These are phyloP conservation scores for Rhizopogon sp. DNA, from an alignment of 768 basidiomycete genomes.

Conservation along the genomic window DNA sequence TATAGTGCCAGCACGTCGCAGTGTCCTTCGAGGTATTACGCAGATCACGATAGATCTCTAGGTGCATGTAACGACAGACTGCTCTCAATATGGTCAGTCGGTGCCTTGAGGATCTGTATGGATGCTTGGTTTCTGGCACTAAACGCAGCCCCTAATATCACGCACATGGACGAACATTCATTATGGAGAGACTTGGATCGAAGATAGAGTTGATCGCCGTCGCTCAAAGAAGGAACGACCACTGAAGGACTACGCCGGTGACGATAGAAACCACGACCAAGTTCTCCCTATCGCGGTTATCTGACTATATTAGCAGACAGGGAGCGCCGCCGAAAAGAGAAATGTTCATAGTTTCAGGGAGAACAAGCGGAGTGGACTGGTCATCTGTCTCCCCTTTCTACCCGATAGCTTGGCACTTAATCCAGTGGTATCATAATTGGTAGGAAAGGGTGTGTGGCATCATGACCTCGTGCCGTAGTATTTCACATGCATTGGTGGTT, in stretches of 20 bases:
- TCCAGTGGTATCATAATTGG: neutral
- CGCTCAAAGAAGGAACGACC: conserved; percentile 18
- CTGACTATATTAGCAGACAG: conserved; percentile 3
- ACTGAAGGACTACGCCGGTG: conserved; percentile 18
- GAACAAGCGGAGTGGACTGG: conserved; percentile 42
- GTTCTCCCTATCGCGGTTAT: conserved; percentile 23
- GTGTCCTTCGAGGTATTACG: too few relatives aligned
- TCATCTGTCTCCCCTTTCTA: neutral
- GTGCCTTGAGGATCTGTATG: too few relatives aligned
- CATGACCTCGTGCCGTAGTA: neutral
- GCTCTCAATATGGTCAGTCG: too few relatives aligned
- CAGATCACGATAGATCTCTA: too few relatives aligned
- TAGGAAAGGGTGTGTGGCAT: neutral
- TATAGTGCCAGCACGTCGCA: too few relatives aligned
- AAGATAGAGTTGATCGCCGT: conserved; percentile 18
- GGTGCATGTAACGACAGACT: too few relatives aligned
- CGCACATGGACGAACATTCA: conserved; percentile 26
- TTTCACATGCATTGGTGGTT: neutral
- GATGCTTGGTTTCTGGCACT: too few relatives aligned
- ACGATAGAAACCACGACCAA: conserved; percentile 17
- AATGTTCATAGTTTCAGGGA: conserved; percentile 29
- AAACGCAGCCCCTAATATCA: conserved; percentile 3
- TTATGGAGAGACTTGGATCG: conserved; percentile 30
- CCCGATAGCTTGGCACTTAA: neutral
- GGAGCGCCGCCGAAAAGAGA: conserved; percentile 21